phyloP scores from a whole-genome alignment of 805 yeast species.

The Candida vaughaniae region DNA sequence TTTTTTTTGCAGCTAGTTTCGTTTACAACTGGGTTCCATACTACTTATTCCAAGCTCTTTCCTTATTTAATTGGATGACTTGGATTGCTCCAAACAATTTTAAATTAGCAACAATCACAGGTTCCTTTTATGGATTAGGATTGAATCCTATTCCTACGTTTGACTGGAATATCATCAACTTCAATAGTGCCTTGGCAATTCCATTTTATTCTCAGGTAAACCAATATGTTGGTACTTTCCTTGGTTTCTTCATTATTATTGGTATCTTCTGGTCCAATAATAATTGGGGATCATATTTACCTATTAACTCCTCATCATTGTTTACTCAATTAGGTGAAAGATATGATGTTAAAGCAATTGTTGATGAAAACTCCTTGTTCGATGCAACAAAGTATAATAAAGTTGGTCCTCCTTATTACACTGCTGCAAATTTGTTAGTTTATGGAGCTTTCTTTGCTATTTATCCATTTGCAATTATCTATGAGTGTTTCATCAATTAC shows the following conservation, averaged over 20 bases:
- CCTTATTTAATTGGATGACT: slow-evolving; percentile 28
- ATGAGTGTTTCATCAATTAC: slow-evolving; percentile 42
- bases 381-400: slow-evolving; percentile 17
- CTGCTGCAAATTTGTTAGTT: slow-evolving; percentile 24
- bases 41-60: slow-evolving; percentile 24
- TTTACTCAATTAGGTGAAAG: slow-evolving; percentile 24
- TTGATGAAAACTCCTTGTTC: slow-evolving; percentile 36
- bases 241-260: slow-evolving; percentile 22
- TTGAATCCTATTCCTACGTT: slow-evolving; percentile 29
- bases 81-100: slow-evolving; percentile 28
- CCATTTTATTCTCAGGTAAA: slow-evolving; percentile 26
- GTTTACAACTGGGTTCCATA: slow-evolving; percentile 29
- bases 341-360: slow-evolving; percentile 24
- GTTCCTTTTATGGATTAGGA: slow-evolving; percentile 25
- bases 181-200: slow-evolving; percentile 15
- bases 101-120: slow-evolving; percentile 24
- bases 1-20: slow-evolving; percentile 19
- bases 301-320: slow-evolving; percentile 19
- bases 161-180: slow-evolving; percentile 25
- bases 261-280: slow-evolving; percentile 28
- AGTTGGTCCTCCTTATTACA: slow-evolving; percentile 23
- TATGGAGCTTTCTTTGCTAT: slow-evolving; percentile 40
- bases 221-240: slow-evolving; percentile 22
- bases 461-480: slow-evolving; percentile 54
- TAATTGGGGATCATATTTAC: slow-evolving; percentile 28